Conservation (phyloP, 768 basidiomycete species). For the Suillus placidus region DNA sequence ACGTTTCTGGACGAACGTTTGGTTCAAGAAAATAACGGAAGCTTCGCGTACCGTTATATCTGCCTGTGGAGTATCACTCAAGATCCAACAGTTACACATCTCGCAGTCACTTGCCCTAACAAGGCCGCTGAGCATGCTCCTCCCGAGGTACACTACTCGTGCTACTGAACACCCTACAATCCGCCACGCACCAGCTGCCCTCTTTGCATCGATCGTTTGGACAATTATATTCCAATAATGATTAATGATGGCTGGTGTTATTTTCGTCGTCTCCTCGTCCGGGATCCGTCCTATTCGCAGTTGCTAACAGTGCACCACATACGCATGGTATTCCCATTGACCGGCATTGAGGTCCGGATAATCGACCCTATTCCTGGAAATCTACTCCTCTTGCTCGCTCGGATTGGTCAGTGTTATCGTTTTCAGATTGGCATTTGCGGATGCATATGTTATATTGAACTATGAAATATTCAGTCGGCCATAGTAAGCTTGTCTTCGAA, state of each 20-base stretch:
- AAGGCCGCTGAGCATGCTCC: background rate
- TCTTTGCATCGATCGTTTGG: background rate
- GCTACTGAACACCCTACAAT: background rate
- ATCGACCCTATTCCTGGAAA: background rate
- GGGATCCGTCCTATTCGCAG: background rate
- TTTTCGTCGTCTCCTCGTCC: background rate
- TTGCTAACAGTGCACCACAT: background rate
- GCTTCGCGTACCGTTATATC: background rate
- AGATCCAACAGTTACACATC: background rate
- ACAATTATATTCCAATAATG: background rate
- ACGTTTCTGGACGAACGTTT: background rate
- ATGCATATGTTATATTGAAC: slow-evolving; percentile 1
- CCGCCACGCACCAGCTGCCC: background rate
- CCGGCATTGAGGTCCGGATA: background rate
- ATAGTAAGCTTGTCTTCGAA: background rate
- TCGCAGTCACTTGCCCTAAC: background rate
- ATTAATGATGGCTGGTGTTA: background rate
- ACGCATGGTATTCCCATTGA: background rate
- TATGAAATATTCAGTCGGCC: background rate
- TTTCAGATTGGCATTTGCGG: background rate
- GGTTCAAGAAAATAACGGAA: background rate
- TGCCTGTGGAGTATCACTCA: background rate
- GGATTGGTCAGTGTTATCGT: background rate
- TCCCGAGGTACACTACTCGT: background rate
- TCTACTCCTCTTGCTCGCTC: background rate